phyloP scores from a whole-genome alignment of 2,329 filamentous ascomycete species.

The Colletotrichum orchidophilum region DNA sequence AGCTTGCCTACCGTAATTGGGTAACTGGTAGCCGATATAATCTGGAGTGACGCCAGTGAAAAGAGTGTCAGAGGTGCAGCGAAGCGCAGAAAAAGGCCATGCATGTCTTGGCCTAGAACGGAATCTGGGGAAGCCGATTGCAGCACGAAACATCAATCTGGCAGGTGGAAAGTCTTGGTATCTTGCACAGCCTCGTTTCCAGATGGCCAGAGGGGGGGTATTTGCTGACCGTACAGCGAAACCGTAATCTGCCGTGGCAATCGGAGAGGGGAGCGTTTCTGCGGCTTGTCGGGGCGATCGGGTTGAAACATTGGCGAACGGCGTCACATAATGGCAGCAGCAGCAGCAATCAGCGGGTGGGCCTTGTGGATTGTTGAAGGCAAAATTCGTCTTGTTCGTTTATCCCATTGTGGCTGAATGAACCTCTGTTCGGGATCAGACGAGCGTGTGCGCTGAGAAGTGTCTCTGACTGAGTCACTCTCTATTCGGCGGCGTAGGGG shows the following conservation, averaged over 20 bases:
- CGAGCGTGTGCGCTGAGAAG: constrained; percentile 2
- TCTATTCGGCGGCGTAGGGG: constrained; percentile 7
- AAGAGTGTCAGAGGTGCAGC: constrained; percentile 13
- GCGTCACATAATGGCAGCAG: not conserved
- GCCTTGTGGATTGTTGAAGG: not conserved
- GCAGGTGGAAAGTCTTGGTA: constrained; percentile 33
- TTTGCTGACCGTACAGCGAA: constrained; percentile 11
- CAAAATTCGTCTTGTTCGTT: not conserved
- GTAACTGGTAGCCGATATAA: constrained; percentile 1
- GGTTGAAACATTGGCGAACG: constrained; percentile 21
- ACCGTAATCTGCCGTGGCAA: not conserved
- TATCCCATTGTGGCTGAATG: constrained; percentile 17
- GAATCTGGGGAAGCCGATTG: constrained; percentile 30
- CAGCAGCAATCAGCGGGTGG: constrained; percentile 1
- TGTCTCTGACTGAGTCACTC: constrained; percentile 10
- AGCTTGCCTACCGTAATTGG: constrained; percentile 8
- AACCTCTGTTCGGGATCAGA: constrained; percentile 2
- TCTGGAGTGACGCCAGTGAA: not conserved
- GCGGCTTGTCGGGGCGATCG: constrained; percentile 9
- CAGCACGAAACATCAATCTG: constrained; percentile 32
- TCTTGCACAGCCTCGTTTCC: constrained; percentile 32
- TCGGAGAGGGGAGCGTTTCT: not conserved
- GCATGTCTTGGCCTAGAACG: constrained; percentile 28
- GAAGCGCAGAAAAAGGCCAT: constrained; percentile 20
- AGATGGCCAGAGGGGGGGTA: constrained; percentile 9